Base-by-base conservation (phyloP, 106 monocot species). In the Phalaenopsis aphrodite region DNA sequence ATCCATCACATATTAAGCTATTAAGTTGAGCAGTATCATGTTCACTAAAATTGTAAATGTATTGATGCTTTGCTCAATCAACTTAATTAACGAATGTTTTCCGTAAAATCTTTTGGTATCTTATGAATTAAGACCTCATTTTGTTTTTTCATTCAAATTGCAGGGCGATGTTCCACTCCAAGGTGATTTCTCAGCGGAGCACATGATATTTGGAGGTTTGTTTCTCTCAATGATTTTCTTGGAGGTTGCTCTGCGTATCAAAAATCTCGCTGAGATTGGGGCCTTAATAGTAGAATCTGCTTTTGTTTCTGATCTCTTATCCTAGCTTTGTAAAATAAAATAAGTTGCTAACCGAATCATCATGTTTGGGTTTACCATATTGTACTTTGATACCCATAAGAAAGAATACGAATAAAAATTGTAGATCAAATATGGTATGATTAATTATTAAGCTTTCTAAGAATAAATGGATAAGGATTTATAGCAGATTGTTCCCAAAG, bases 121-220 rank as follows among this genome's bases (percentile, higher is more conserved):
- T 61, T 4, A 61, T 61, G 38, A 15, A 39, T 69, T 36, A 6
- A 12, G 69, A 19, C 5, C 3, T 24, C 5, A 23, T 64, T 21
- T 23, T 64, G 64, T 21, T 64, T 58, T 57, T 19, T 61, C 21
- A n/a, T n/a, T 30, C 24, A 77, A 46, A 15, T 82, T 82, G 45
- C 82, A 82, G 82, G 82, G 82, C 3, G 82, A 82, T 71, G 82
- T 77, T 68, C 82, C 82, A n/a, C 82, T 78, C 30, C 82, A 82
- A 77, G 82, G 82, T 18, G 82, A 82, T 82, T 82, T 82, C 82
- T 82, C 82, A n/a, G 82, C 82, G 16, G 82, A 82, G 66, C 82
- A 82, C 66, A 82, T 82, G 82, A 82, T 82, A 61, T 82, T 82
- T 77, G 82, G 82, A 37, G 82, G 82, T 82, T 55, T n/a, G 52